Evolutionary conservation across 768 basidiomycete genomes (phyloP).

Genomic region (Nevesoporus exiguus): DNA sequence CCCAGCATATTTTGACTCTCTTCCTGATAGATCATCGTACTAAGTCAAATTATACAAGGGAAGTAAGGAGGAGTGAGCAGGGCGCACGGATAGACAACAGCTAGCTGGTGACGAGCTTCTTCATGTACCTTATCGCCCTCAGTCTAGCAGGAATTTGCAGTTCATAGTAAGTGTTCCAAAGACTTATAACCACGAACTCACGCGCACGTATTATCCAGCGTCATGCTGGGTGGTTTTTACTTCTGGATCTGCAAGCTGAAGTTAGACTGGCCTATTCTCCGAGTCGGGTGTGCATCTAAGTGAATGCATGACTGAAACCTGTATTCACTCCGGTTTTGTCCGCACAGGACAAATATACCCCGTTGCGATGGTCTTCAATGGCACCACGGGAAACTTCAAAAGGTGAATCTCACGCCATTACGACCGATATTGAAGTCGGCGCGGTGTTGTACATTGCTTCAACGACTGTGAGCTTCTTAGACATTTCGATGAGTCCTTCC

Average conservation of each 20-base stretch:
- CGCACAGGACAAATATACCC: constrained; percentile 58
- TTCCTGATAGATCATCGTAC: too few species aligned
- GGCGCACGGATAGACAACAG: too few species aligned
- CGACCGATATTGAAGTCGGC: constrained; percentile 21
- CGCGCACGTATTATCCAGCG: constrained; percentile 28
- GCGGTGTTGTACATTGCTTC: constrained; percentile 55
- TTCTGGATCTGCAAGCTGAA: constrained; percentile 66
- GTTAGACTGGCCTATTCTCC: constrained; percentile 48
- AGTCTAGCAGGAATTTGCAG: constrained; percentile 59
- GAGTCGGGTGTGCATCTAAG: constrained; percentile 44
- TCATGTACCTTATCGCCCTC: constrained; percentile 56
- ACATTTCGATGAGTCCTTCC: constrained; percentile 21
- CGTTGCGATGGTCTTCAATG: constrained; percentile 58
- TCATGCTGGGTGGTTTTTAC: constrained; percentile 57
- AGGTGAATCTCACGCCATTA: constrained; percentile 26
- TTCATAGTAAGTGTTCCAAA: constrained; percentile 40
- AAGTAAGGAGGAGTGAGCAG: too few species aligned
- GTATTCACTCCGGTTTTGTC: constrained; percentile 19
- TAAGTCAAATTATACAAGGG: too few species aligned
- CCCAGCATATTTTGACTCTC: too few species aligned
- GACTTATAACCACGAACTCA: not conserved
- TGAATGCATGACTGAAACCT: not conserved
- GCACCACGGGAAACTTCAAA: constrained; percentile 56
- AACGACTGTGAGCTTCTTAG: constrained; percentile 43
- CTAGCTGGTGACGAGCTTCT: too few species aligned